Conservation (phyloP, 192 early-diverging fungal species). For the Gonapodya sp. region DNA sequence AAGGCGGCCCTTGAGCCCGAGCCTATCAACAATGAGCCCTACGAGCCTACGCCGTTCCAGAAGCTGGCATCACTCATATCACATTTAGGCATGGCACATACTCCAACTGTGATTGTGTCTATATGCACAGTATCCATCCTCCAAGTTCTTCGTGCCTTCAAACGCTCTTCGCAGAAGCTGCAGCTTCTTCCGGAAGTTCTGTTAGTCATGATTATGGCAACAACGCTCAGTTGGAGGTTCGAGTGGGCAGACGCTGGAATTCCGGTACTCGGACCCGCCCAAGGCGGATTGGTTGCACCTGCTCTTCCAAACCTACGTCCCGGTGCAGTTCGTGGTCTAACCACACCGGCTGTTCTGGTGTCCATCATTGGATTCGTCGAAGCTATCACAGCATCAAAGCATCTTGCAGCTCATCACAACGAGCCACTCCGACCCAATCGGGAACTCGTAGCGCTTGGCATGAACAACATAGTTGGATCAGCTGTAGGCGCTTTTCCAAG, state of each 20-base stretch:
- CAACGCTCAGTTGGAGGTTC: constrained; percentile 47
- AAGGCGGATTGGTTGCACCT: constrained; percentile 50
- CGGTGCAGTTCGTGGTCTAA: constrained; percentile 51
- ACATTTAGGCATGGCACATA: constrained; percentile 56
- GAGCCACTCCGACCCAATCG: constrained; percentile 90
- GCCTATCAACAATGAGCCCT: constrained; percentile 35
- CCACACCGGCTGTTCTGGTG: constrained; percentile 78
- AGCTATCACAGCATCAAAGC: constrained; percentile 87
- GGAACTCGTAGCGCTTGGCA: constrained; percentile 90
- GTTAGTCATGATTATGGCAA: constrained; percentile 69
- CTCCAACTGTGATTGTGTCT: constrained; percentile 61
- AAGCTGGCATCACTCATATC: constrained; percentile 58
- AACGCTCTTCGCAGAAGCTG: constrained; percentile 37
- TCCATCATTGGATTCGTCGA: constrained; percentile 97
- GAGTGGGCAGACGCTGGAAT: constrained; percentile 67
- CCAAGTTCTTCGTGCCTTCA: constrained; percentile 40
- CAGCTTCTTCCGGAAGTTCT: constrained; percentile 87
- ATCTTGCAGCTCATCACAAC: constrained; percentile 83
- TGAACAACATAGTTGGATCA: constrained; percentile 74
- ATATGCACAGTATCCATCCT: constrained; percentile 61
- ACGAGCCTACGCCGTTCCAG: constrained; percentile 69
- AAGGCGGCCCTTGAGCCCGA: constrained; percentile 7
- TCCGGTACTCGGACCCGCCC: constrained; percentile 65
- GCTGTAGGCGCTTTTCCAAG: constrained; percentile 69
- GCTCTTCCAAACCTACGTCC: constrained; percentile 50